Evolutionary conservation across 2,329 filamentous ascomycete species (phyloP).

Genomic region (Penicillium expansum): DNA sequence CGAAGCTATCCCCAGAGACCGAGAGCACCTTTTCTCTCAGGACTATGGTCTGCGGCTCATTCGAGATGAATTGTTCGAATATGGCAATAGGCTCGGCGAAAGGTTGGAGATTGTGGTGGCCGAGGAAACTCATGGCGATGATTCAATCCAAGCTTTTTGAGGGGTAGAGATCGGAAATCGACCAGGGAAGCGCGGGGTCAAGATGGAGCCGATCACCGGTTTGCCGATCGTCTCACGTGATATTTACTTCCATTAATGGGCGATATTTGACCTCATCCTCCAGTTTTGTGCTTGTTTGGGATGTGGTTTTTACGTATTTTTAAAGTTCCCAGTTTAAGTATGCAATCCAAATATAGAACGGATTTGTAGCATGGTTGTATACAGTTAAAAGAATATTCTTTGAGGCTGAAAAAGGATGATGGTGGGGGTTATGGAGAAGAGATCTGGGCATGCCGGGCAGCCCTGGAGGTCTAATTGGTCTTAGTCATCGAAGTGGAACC

Average conservation of each 20-base stretch:
- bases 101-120: conserved; percentile 15
- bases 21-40: conserved; percentile 63
- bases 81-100: conserved; percentile 19
- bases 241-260: no score
- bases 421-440: no score
- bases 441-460: no score
- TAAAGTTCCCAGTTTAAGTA: no score
- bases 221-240: not conserved
- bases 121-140: conserved; percentile 12
- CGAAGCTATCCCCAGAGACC: conserved; percentile 63
- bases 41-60: conserved; percentile 46
- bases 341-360: no score
- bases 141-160: not conserved
- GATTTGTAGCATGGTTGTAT: not conserved
- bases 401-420: not conserved
- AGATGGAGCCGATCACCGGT: not conserved
- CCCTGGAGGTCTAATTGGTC: no score
- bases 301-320: not conserved
- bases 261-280: not conserved
- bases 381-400: not conserved
- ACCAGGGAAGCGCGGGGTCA: not conserved
- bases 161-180: not conserved
- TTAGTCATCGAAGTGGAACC: no score
- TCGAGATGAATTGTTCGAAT: conserved; percentile 19
- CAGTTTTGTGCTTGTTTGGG: not conserved